Evolutionary conservation across 208 protist genomes (phyloP).

Genomic region (Lotmaria passim): DNA sequence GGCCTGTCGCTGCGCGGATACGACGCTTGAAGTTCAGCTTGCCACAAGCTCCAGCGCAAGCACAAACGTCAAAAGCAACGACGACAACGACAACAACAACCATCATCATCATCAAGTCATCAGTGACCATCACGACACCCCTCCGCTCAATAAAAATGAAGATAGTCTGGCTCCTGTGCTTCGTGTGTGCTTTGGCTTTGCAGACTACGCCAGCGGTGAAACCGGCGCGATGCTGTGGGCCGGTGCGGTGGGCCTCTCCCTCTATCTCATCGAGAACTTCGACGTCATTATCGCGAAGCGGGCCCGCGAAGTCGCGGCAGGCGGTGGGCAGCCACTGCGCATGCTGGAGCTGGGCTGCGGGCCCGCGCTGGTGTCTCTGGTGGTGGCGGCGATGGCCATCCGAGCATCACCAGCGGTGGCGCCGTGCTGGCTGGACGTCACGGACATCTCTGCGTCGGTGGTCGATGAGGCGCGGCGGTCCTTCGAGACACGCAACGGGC

Average conservation of each 20-base stretch:
- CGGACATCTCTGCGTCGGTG: conserved; percentile 49
- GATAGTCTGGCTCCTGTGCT: not conserved
- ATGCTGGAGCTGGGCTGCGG: conserved; percentile 66
- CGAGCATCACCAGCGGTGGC: not conserved
- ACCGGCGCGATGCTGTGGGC: conserved; percentile 65
- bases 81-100: too few species aligned
- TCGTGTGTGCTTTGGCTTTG: conserved; percentile 57
- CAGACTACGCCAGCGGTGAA: conserved; percentile 56
- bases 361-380: conserved; percentile 51
- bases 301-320: not conserved
- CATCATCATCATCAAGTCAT: not conserved
- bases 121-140: not conserved
- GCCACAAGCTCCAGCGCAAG: not conserved
- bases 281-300: conserved; percentile 5
- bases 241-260: conserved; percentile 56
- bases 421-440: conserved; percentile 42
- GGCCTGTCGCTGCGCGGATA: conserved; percentile 43
- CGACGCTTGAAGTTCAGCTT: conserved; percentile 29
- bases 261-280: conserved; percentile 45
- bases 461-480: conserved; percentile 39
- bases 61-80: too few species aligned
- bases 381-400: conserved; percentile 24
- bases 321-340: conserved; percentile 19
- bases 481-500: conserved; percentile 37
- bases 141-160: not conserved